Conservation (phyloP, 148 eudicot genomes). For the Cornus controversa region DNA sequence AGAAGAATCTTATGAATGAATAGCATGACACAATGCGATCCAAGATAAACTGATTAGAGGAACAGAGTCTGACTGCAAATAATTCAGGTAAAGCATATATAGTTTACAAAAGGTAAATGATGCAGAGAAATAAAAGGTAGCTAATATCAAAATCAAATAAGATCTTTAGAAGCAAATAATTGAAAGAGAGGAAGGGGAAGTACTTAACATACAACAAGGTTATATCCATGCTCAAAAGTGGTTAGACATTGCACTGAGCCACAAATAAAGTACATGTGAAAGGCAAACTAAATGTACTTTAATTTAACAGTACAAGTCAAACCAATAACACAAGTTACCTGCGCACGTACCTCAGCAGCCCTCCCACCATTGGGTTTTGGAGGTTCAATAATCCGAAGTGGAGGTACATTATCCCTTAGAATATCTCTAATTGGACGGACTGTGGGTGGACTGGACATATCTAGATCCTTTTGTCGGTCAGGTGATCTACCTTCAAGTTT, state of each 20-base stretch:
- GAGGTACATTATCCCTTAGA: conserved; percentile 69
- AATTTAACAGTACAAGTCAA: background rate
- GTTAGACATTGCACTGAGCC: background rate
- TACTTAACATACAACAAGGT: background rate
- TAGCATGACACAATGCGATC: background rate
- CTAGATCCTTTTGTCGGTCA: conserved; percentile 56
- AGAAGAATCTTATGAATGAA: background rate
- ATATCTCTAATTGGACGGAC: conserved; percentile 86
- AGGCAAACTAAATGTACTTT: background rate
- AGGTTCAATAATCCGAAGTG: conserved; percentile 86
- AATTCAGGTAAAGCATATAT: background rate
- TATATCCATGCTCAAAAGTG: background rate
- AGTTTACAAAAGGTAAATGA: conserved; percentile 1
- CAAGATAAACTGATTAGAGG: background rate
- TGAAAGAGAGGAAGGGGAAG: no score
- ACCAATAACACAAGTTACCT: conserved; percentile 38
- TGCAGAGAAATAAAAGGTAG: background rate
- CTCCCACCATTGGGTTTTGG: conserved; percentile 65
- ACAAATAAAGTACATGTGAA: background rate
- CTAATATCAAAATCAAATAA: background rate
- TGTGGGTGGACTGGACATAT: conserved; percentile 59
- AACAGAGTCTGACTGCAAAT: background rate
- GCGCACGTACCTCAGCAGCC: conserved; percentile 45
- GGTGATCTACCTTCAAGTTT: conserved; percentile 74
- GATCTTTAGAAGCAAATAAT: background rate